Base-by-base conservation (phyloP, 2,329 filamentous ascomycete species). In the Nannizziopsis arthrosporioides region DNA sequence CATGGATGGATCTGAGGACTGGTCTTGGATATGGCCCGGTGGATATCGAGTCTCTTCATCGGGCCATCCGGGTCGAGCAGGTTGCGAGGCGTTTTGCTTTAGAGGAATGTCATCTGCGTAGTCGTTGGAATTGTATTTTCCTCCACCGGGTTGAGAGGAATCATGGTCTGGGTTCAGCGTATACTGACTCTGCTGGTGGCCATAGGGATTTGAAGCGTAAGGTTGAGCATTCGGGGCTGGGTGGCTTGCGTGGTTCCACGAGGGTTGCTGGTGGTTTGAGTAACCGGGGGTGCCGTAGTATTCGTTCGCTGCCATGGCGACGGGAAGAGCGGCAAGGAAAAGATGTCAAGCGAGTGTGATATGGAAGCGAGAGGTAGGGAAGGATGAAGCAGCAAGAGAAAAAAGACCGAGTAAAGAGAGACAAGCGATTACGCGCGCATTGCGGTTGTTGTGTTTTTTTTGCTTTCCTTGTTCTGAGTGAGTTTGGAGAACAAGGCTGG, bases 21-120 rank as follows among this genome's bases (percentile, higher is more conserved):
- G 54, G 78, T 74, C 61, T n/a, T n/a, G n/a, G 81, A 81, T 61
- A 77, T 82, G 56, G 12, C 73, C 72, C 8, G 73, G 72, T 14
- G 69, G 63, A 45, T 73, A 68, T 38, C 66, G 62, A 17, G 65
- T 71, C 44, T 66, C 65, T 44, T 70, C 68, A 30, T 67, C 61
- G 56, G 67, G 63, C 59, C 67, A 73, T 32, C 63, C 63, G 15
- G 62, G 60, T 49, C 57, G 38, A 5, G 37, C 52, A 52, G 18
- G 54, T 57, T 44, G 64, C 57, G 5, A 64, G 55, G 57, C 67
- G 68, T 49, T 65, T 59, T 49, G 52, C 54, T 68, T 68, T 31
- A 69, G 50, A 1, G 67, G 67, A 14, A 69, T 69, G 37, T 68
- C 66, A 46, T 69, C 67, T 46, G 65, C 57, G 46, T 68, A 69